Percentiles rank a stretch among this genome's conserved stretches.
phyloP scores from a whole-genome alignment of 805 yeast species.

The Candida alai region DNA sequence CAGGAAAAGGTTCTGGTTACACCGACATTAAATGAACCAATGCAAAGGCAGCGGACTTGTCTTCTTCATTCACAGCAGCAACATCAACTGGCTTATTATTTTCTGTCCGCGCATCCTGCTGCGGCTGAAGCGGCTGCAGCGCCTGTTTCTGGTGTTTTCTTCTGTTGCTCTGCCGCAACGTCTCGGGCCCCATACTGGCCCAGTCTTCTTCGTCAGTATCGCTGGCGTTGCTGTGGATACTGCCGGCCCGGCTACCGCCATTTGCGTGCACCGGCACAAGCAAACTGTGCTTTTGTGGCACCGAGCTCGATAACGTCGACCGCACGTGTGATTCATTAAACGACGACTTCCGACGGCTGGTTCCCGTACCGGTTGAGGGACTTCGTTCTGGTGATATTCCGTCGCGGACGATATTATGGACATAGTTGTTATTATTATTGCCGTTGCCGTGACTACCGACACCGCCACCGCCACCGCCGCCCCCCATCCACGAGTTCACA shows the following conservation, averaged over 20 bases:
- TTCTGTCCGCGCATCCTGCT: not conserved
- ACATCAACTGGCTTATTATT: not conserved
- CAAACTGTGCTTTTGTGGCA: not conserved
- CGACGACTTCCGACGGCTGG: constrained; percentile 32
- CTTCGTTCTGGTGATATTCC: constrained; percentile 6
- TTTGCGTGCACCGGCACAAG: too few species aligned
- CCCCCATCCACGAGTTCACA: constrained; percentile 16
- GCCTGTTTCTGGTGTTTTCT: not conserved
- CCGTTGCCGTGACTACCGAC: too few species aligned
- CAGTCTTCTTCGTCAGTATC: constrained; percentile 98
- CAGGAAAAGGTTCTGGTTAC: too few species aligned
- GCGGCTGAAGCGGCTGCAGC: too few species aligned
- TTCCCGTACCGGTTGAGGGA: not conserved
- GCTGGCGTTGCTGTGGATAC: constrained; percentile 1
- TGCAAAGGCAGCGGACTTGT: constrained; percentile 58
- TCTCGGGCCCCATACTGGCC: constrained; percentile 82
- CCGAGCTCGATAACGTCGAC: constrained; percentile 19
- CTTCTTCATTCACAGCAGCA: constrained; percentile 26
- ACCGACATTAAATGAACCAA: constrained; percentile 51
- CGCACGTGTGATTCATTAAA: constrained; percentile 38
- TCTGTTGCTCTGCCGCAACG: constrained; percentile 38
- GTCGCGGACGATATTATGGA: constrained; percentile 4
- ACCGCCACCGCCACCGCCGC: constrained; percentile 7
- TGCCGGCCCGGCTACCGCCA: too few species aligned
- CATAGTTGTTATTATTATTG: constrained; percentile 10